Percentiles rank a stretch among this genome's conserved stretches.
Conservation (phyloP, 2,329 filamentous ascomycete species). For the Verticillium nonalfalfae region DNA sequence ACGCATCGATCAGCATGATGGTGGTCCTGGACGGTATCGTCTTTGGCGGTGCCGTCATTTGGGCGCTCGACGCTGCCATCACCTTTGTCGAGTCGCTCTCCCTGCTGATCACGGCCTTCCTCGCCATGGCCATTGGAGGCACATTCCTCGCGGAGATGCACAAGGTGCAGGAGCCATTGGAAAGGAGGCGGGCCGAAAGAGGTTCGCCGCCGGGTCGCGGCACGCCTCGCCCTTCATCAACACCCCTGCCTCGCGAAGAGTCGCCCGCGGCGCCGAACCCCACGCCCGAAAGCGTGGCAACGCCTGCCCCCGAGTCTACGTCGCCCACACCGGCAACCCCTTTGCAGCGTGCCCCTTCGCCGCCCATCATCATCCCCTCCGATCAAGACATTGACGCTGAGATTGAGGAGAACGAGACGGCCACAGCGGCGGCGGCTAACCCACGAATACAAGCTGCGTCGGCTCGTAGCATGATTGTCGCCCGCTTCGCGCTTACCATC, state of each 20-base stretch:
- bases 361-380: constrained; percentile 54
- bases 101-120: constrained; percentile 42
- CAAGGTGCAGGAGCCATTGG: constrained; percentile 53
- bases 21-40: constrained; percentile 55
- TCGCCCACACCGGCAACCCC: constrained; percentile 7
- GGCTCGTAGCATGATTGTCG: constrained; percentile 28
- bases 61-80: constrained; percentile 48
- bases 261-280: constrained; percentile 13
- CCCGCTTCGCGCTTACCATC: constrained; percentile 50
- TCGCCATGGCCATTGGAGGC: constrained; percentile 51
- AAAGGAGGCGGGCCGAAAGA: constrained; percentile 31
- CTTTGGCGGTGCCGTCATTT: constrained; percentile 49
- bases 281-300: constrained; percentile 12
- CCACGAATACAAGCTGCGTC: constrained; percentile 10
- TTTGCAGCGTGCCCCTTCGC: constrained; percentile 18
- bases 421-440: constrained; percentile 31
- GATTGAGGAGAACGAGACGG: constrained; percentile 25
- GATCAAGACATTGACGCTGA: constrained; percentile 60
- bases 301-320: background rate
- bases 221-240: constrained; percentile 16
- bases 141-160: constrained; percentile 55
- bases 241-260: constrained; percentile 17
- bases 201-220: constrained; percentile 15
- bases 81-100: constrained; percentile 51
- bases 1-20: constrained; percentile 56